Evolutionary conservation across 345 rosid genomes (phyloP), one percentile per base, ranked within the genome.

Genomic region (Ceriops decandra): DNA sequence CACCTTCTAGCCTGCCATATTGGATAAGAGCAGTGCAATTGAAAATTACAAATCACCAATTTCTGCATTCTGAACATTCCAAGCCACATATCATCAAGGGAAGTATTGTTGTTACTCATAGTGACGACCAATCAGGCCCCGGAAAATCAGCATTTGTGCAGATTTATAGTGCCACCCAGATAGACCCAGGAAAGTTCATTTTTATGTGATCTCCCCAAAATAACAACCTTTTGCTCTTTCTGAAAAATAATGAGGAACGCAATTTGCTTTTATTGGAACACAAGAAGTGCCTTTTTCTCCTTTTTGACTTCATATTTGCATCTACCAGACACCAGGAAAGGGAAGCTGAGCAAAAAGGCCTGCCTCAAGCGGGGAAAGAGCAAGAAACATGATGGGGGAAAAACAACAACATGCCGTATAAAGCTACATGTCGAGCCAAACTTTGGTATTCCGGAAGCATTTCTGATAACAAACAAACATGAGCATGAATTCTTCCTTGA

Each of bases 361-460:
- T 32, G 68, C 60, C 74, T 85, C 32, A 78, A 71, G 70, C 56
- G 62, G n/a, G 79, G 76, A 69, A 74, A 75, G 72, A 78, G 81
- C 73, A 58, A 35, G 28, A 84, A 73, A 73, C 73, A 59, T 6
- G 49, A 72, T 7, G 68, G 82, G 30, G 58, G 60, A 7, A 80
- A 75, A 63, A 52, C 73, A 26, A 73, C 74, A 17, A 64, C 69
- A 26, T 85, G 82, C 32, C 57, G 56, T 46, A 59, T 81, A 31
- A 81, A 80, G 64, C 54, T 88, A 26, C 59, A 63, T 3, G 80
- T 80, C 9, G 83, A 69, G 60, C 52, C 26, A 42, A 79, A 73
- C 1, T 86, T 88, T 52, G 88, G 88, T 69, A 38, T 58, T 68
- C 93, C 87, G 0, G 86, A 82, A 54, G 93, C 90, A 57, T 62